Evolutionary conservation across 768 basidiomycete genomes (phyloP).

Genomic region (Macrocybe gigantea): DNA sequence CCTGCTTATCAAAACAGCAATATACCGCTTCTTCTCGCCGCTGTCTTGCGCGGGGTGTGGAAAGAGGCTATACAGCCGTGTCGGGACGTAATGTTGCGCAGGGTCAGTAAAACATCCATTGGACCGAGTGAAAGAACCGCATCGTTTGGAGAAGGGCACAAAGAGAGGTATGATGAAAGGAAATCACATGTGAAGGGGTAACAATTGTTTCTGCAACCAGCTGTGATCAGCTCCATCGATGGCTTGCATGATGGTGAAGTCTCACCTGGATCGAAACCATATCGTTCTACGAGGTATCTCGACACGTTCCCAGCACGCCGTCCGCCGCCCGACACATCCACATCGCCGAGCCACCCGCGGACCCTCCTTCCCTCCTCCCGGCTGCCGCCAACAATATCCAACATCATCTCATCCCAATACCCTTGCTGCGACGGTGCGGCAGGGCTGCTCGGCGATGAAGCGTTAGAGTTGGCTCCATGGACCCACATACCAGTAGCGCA

Average conservation of each 20-base stretch:
- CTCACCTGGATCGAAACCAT: conserved; percentile 72
- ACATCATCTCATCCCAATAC: conserved; percentile 74
- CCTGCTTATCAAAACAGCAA: conserved; percentile 69
- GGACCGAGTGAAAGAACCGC: conserved; percentile 77
- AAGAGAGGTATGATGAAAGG: conserved; percentile 71
- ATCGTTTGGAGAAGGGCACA: conserved; percentile 67
- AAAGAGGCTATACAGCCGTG: conserved; percentile 65
- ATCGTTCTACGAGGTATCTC: conserved; percentile 73
- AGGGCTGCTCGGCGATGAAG: conserved; percentile 3
- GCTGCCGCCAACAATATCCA: conserved; percentile 75
- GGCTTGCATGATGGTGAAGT: conserved; percentile 3
- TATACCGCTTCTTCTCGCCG: conserved; percentile 67
- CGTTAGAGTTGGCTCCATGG: conserved; percentile 38
- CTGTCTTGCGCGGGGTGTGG: conserved; percentile 82
- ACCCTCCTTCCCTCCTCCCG: conserved; percentile 69
- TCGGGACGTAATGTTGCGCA: conserved; percentile 69
- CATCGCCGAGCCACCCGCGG: conserved; percentile 79
- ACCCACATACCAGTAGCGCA: conserved; percentile 78
- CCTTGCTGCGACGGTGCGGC: conserved; percentile 26
- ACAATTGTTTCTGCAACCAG: conserved; percentile 54
- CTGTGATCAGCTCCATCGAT: neutral
- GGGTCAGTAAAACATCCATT: conserved; percentile 76
- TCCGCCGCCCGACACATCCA: conserved; percentile 61
- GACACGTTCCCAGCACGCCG: conserved; percentile 62
- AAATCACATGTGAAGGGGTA: conserved; percentile 73